Base-by-base conservation (phyloP, 495 filamentous ascomycete genomes). In the Aspergillus panamensis region DNA sequence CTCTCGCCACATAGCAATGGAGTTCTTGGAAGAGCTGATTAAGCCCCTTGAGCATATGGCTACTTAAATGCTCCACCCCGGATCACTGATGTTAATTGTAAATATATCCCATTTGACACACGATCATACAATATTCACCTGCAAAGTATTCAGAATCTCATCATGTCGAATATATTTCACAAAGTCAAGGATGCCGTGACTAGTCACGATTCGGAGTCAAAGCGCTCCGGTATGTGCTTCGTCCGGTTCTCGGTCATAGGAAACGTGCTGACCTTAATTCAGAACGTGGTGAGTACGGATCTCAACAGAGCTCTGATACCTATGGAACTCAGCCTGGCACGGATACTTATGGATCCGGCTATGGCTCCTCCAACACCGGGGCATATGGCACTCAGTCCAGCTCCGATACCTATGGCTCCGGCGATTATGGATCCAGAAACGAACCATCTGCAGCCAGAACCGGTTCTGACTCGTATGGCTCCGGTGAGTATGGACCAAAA, bases 171-270 rank as follows among this genome's bases (percentile, higher is more conserved):
- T 58, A 70, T 91, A 59, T 68, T 89, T 63, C 80, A 90, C 77
- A 91, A 90, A 65, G 78, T 89, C 72, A 91, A 90, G 75, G 83
- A 90, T 35, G 84, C 80, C 65, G 60, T 91, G 55, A 74, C 80
- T 53, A 62, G 72, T 44, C 63, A 68, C 51, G 64, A 68, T 16
- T 21, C 55, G 63, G 63, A 60, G 31, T 59, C 51, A 30, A 61
- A 59, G 37, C 25, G 30, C 13, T 60, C 63, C 20, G 61, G 54
- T 62, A 54, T 32, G 40, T 9, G n/a, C 44, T 35, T 21, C 6
- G n/a, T 17, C 32, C 6, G 14, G 13, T 20, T 31, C 12, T 17
- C 10, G 14, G n/a, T 21, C 31, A 6, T 8, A 17, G 16, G 5
- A 53, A 9, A 17, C 19, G 6, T 6, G 29, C 37, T 57, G 20